Conservation (phyloP, 2,329 filamentous ascomycete species). For the Aspergillus ustus region DNA sequence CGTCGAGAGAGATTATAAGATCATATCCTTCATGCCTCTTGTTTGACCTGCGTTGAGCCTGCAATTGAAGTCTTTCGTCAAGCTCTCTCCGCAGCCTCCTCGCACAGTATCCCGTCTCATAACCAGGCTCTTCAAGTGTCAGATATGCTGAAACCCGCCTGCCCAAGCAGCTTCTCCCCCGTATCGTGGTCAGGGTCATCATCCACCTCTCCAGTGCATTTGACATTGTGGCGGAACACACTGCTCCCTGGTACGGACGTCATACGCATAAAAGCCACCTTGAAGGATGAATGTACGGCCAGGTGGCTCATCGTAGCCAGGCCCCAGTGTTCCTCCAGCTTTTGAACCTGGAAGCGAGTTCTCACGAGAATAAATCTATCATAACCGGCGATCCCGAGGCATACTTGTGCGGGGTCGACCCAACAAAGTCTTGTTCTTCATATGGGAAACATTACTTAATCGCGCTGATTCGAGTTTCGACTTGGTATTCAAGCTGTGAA, state of each 20-base stretch:
- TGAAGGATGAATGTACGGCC: not conserved
- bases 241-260: not conserved
- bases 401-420: conserved; percentile 14
- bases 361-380: conserved; percentile 1
- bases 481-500: not conserved
- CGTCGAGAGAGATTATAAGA: not conserved
- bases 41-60: not conserved
- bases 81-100: not conserved
- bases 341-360: not conserved
- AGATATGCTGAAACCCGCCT: not conserved
- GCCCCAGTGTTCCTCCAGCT: not conserved
- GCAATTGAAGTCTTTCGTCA: not conserved
- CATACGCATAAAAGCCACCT: not conserved
- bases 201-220: not conserved
- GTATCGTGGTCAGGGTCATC: not conserved
- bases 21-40: not conserved
- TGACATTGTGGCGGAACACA: not conserved
- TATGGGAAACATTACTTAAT: conserved; percentile 5
- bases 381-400: conserved; percentile 12
- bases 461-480: conserved; percentile 2
- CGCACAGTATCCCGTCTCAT: too few relatives aligned
- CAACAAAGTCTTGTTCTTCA: conserved; percentile 11
- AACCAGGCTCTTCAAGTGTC: not conserved
- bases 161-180: not conserved
- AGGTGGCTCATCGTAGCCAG: not conserved